A percentile compares a stretch with the other conserved stretches of the same genome.
phyloP scores from a whole-genome alignment of 345 rosid genomes.

The Lepidium didymum region DNA sequence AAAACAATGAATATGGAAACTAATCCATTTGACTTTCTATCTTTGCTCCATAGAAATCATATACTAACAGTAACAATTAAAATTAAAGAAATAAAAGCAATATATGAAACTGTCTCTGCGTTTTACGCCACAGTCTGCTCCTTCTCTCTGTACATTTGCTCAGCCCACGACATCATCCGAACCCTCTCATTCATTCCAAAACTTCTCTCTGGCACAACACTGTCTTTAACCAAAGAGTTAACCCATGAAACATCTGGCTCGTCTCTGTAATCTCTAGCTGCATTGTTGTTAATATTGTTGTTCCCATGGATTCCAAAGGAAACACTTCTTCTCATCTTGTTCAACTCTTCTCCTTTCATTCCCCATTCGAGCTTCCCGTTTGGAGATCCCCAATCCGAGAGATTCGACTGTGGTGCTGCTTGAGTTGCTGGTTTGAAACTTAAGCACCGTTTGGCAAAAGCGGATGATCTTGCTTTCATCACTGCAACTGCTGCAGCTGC shows the following conservation, averaged over 20 bases:
- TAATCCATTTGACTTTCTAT: slow-evolving; percentile 2
- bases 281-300: slow-evolving; percentile 16
- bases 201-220: slow-evolving; percentile 11
- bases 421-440: slow-evolving; percentile 44
- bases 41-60: not conserved
- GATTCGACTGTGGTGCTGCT: slow-evolving; percentile 41
- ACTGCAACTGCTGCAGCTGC: slow-evolving; percentile 82
- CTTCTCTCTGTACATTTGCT: slow-evolving; percentile 80
- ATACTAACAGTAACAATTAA: slow-evolving; percentile 1
- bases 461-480: slow-evolving; percentile 89
- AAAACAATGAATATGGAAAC: not conserved
- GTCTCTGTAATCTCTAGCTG: slow-evolving; percentile 27
- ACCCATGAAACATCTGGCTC: slow-evolving; percentile 99
- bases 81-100: slow-evolving; percentile 19
- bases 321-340: slow-evolving; percentile 74
- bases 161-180: slow-evolving; percentile 42
- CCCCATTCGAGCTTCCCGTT: slow-evolving; percentile 94
- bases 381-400: slow-evolving; percentile 74
- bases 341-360: slow-evolving; percentile 80
- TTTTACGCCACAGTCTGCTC: slow-evolving; percentile 81
- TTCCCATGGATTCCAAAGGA: slow-evolving; percentile 73
- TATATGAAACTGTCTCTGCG: not conserved
- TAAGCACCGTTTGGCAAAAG: slow-evolving; percentile 81
- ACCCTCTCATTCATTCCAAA: slow-evolving; percentile 25
- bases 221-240: slow-evolving; percentile 70